Evolutionary conservation across 2,329 filamentous ascomycete genomes (phyloP), one percentile per base, ranked within the genome.

Genomic region (Verticillium zaregamsianum): DNA sequence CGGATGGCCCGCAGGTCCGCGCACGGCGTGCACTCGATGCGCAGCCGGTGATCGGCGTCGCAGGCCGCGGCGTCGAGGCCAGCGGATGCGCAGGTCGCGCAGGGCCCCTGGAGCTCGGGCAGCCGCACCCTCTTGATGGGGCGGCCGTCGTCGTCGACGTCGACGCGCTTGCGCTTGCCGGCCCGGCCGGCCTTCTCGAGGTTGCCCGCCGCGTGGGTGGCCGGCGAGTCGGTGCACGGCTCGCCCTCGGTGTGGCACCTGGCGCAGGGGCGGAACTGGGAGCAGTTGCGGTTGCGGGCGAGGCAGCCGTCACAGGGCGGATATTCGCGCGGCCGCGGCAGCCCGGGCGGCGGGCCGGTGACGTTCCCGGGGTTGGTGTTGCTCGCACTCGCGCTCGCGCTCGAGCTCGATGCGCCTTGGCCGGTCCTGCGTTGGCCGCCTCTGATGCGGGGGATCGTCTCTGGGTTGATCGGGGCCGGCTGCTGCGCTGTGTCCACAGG

Each of bases 21-120:
- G 59, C 64, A 66, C 54, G 59, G 55, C 33, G 61, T 59, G 61
- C 64, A 66, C 58, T 63, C 64, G 5, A 66, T 58, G 58, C 61
- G 57, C 28, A 40, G 57, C 5, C 31, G 28, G 60, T 60, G 61
- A 61, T 66, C 60, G 25, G 59, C 59, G 33, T 63, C 23, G 58
- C 64, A 66, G 37, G 14, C 15, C 8, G 20, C n/a, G 55, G n/a
- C 35, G 25, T 61, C 17, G 28, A 5, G 28, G 28, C 28, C 55
- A 2, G 17, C 23, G 52, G 52, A 39, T 28, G n/a, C 37, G 63
- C 64, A 66, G 56, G 55, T 40, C 32, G 61, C 58, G 63, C 64
- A 66, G 20, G 35, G 14, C 4, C 49, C 58, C 25, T 17, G 5
- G 25, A 55, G 25, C 14, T 3, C 8, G 5, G 20, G 6, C 25